Conservation (phyloP, 2,329 filamentous ascomycete species). For the Monilinia fructicola region DNA sequence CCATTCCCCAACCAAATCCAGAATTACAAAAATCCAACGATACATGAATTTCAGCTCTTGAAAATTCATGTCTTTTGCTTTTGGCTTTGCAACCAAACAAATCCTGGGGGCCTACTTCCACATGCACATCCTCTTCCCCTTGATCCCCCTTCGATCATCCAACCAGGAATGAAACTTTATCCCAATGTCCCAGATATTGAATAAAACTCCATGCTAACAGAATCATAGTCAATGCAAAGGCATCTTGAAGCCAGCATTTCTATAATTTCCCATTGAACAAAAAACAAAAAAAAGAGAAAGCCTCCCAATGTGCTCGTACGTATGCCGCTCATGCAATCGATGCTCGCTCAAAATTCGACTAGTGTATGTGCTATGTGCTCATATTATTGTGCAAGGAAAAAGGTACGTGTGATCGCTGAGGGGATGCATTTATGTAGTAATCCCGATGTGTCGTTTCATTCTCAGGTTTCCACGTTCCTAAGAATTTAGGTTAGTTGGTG, state of each 20-base stretch:
- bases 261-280: slow-evolving; percentile 11
- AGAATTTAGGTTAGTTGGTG: slow-evolving; percentile 17
- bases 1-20: slow-evolving; percentile 12
- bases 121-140: not conserved
- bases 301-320: slow-evolving; percentile 14
- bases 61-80: slow-evolving; percentile 33
- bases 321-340: slow-evolving; percentile 24
- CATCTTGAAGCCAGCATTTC: slow-evolving; percentile 2
- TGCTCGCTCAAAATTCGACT: slow-evolving; percentile 21
- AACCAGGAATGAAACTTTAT: slow-evolving; percentile 14
- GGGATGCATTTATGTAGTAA: not conserved
- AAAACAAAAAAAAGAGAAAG: slow-evolving; percentile 13
- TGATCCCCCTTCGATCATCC: not conserved
- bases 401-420: not conserved
- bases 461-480: slow-evolving; percentile 76
- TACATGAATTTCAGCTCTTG: slow-evolving; percentile 39
- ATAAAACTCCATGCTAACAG: slow-evolving; percentile 22
- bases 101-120: not conserved
- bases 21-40: slow-evolving; percentile 22
- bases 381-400: slow-evolving; percentile 12
- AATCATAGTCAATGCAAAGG: slow-evolving; percentile 15
- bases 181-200: slow-evolving; percentile 9
- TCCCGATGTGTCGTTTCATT: slow-evolving; percentile 66
- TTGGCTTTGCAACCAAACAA: slow-evolving; percentile 16
- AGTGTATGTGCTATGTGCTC: slow-evolving; percentile 10